Conservation (phyloP, 257 asterid genomes). For the Petunia secreta region DNA sequence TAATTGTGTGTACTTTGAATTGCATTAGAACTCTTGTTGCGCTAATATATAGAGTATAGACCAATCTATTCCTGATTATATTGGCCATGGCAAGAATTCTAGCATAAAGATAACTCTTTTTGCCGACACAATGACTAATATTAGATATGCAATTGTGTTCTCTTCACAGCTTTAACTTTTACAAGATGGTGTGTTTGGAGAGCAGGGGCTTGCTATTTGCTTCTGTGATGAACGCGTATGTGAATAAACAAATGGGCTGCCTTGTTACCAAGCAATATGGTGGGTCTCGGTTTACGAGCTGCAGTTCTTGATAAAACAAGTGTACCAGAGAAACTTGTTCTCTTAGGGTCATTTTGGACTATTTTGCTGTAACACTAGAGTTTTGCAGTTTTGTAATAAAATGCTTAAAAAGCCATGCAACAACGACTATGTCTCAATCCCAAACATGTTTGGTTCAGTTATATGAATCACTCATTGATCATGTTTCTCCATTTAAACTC, state of each 20-base stretch:
- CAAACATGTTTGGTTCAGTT: too few species aligned
- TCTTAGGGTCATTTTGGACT: neutral
- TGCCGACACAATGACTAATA: too few species aligned
- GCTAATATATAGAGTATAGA: too few species aligned
- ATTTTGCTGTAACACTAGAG: neutral
- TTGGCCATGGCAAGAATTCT: too few species aligned
- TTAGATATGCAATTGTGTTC: neutral
- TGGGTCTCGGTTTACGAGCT: neutral
- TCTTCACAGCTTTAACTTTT: neutral
- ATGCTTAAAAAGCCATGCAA: neutral
- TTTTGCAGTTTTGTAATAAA: neutral
- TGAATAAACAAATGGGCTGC: neutral
- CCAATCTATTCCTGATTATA: too few species aligned
- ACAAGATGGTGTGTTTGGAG: neutral
- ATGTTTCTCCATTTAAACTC: too few species aligned
- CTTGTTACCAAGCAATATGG: neutral
- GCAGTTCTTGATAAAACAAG: neutral
- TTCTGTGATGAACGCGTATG: neutral
- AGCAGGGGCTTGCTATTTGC: slow-evolving; percentile 23
- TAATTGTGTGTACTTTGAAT: too few species aligned
- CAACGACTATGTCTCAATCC: too few species aligned
- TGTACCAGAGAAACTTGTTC: neutral
- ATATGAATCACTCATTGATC: too few species aligned
- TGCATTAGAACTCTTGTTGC: too few species aligned
- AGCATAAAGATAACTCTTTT: too few species aligned